Evolutionary conservation across 2,329 filamentous ascomycete species (phyloP), one percentile per base, ranked within the genome.

Genomic region (Aspergillus flavus): DNA sequence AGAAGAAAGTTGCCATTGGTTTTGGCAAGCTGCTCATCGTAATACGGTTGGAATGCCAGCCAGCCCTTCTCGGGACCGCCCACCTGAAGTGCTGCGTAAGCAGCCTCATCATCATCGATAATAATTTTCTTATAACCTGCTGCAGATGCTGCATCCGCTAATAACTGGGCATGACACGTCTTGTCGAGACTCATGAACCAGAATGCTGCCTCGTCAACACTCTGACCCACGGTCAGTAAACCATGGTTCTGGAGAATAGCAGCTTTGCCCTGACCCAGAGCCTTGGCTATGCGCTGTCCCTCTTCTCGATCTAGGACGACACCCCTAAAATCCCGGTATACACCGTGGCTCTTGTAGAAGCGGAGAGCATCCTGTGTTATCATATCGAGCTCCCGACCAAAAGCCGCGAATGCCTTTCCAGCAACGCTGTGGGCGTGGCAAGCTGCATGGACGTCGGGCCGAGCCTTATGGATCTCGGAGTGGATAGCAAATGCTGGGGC

Each of bases 121-220:
- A 23, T 23, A 2, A 48, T 28, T 28, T 48, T 48, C 45, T 48
- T 48, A 1, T 23, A 28, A 26, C 45, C 45, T 26, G n/a, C 26
- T 26, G 45, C 45, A 21, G n/a, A 21, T 11, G 90, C 89, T 0
- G 89, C 89, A 77, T 93, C 90, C 41, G 88, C 86, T 68, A 84
- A 79, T 58, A 92, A 79, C 78, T 93, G 90, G 34, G 91, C 84
- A 61, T 87, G 83, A 73, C 90, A 92, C 53, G 85, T 87, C 56
- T 89, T 82, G 75, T 93, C 90, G 73, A 92, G 82, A 53, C 89
- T 78, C 0, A 86, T 87, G 72, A 91, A 90, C 58, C 92, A 75
- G 74, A 89, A 93, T 0, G 87, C 87, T 1, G 90, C 90, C 76
- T 93, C 90, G 71, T 93, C 90, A 2, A 93, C 90, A 0, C 90